phyloP scores from a whole-genome alignment of 805 yeast genomes.

The Yamadazyma endophytica region DNA sequence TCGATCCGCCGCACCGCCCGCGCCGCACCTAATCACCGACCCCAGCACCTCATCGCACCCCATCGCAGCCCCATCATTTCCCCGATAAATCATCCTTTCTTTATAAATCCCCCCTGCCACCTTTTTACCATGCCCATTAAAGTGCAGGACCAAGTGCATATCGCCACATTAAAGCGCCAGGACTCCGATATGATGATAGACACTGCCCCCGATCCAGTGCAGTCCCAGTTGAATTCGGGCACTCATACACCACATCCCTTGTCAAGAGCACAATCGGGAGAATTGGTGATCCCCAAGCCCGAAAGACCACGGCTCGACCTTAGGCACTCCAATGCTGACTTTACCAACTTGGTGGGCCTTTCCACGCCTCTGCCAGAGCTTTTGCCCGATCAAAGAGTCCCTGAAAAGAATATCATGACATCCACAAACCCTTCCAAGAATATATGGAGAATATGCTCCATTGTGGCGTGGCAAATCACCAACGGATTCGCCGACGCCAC shows the following conservation, averaged over 20 bases:
- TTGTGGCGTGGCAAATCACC: conserved; percentile 36
- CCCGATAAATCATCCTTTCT: too few relatives aligned
- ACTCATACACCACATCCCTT: too few relatives aligned
- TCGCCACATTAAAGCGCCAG: conserved; percentile 6
- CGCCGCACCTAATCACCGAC: too few relatives aligned
- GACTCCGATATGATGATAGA: conserved; percentile 1
- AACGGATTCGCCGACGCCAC: conserved; percentile 53
- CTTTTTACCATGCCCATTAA: too few relatives aligned
- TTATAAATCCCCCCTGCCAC: too few relatives aligned
- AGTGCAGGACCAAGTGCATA: too few relatives aligned
- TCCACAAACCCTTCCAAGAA: conserved; percentile 41
- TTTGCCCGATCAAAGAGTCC: conserved; percentile 4
- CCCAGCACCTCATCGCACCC: too few relatives aligned
- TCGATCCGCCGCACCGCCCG: too few relatives aligned
- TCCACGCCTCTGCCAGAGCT: not conserved
- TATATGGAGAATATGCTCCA: conserved; percentile 36
- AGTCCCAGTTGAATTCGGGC: not conserved
- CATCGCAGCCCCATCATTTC: too few relatives aligned
- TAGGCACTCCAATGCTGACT: conserved; percentile 8
- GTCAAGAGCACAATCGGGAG: too few relatives aligned
- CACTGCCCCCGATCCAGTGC: not conserved
- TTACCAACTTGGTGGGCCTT: conserved; percentile 5
- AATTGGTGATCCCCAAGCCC: conserved; percentile 1
- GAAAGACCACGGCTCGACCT: conserved; percentile 6
- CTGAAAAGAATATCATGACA: conserved; percentile 26